Evolutionary conservation across 176 grass and related monocot species (phyloP).

Genomic region (Chloris gayana): DNA sequence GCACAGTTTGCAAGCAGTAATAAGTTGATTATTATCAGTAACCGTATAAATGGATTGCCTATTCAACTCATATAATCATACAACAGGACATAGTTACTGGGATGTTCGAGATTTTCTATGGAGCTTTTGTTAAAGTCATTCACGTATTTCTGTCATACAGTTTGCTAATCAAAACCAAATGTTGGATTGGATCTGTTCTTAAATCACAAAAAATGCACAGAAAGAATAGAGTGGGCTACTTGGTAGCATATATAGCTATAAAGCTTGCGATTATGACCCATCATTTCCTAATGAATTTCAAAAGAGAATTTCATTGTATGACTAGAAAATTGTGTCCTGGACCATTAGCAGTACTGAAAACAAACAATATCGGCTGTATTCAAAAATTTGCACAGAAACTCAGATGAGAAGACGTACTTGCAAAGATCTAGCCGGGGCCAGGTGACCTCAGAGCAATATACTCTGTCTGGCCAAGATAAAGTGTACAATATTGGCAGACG

Average conservation of each 20-base stretch:
- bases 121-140: background rate
- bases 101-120: background rate
- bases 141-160: no score
- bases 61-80: slow-evolving; percentile 2
- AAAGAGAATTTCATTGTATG: background rate
- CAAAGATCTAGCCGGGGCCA: slow-evolving; percentile 98
- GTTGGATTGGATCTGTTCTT: no score
- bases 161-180: no score
- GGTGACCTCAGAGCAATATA: slow-evolving; percentile 86
- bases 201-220: background rate
- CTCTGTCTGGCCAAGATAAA: slow-evolving; percentile 95
- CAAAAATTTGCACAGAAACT: slow-evolving; percentile 9
- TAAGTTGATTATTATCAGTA: slow-evolving; percentile 2
- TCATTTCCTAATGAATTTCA: background rate
- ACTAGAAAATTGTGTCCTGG: background rate
- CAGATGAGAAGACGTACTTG: slow-evolving; percentile 55
- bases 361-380: background rate
- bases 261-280: background rate
- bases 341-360: background rate
- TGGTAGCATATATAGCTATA: no score
- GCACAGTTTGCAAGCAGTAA: background rate
- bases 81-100: background rate
- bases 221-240: background rate
- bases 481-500: slow-evolving; percentile 94
- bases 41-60: background rate